These are phyloP conservation scores for Lasiosphaeria ovina DNA, from an alignment of 495 filamentous ascomycete genomes.

Conservation along the genomic window DNA sequence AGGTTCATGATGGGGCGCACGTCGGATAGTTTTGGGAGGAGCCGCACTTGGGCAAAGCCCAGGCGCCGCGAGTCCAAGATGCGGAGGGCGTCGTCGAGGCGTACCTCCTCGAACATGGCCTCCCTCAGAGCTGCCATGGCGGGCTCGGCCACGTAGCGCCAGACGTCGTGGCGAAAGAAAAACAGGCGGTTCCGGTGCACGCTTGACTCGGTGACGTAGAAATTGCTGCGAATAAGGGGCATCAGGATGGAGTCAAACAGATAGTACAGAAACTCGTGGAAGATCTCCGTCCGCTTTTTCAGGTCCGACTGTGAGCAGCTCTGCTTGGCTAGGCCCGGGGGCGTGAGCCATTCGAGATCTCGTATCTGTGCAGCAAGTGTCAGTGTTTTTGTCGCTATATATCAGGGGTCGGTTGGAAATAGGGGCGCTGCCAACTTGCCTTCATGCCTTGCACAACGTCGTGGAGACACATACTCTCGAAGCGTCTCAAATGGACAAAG, in stretches of 20 bases:
- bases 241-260: conserved; percentile 88
- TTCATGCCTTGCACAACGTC: conserved; percentile 74
- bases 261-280: conserved; percentile 86
- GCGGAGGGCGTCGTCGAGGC: conserved; percentile 51
- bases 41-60: conserved; percentile 74
- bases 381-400: neutral
- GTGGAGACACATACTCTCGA: conserved; percentile 78
- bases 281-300: conserved; percentile 73
- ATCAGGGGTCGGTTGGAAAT: neutral
- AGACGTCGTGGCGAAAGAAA: conserved; percentile 93
- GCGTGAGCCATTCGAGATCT: conserved; percentile 69
- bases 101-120: conserved; percentile 79
- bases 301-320: conserved; percentile 71
- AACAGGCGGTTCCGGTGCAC: conserved; percentile 77
- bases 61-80: conserved; percentile 62
- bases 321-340: conserved; percentile 37
- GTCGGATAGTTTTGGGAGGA: conserved; percentile 67
- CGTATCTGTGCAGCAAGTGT: conserved; percentile 48
- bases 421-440: conserved; percentile 41
- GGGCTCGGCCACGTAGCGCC: conserved; percentile 73
- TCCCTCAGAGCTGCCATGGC: conserved; percentile 65
- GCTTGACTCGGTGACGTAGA: conserved; percentile 92
- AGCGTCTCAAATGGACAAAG: conserved; percentile 75
- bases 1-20: conserved; percentile 87
- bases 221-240: conserved; percentile 80